Evolutionary conservation across 2,329 filamentous ascomycete genomes (phyloP), one percentile per base, ranked within the genome.

Genomic region (Aspergillus persii): DNA sequence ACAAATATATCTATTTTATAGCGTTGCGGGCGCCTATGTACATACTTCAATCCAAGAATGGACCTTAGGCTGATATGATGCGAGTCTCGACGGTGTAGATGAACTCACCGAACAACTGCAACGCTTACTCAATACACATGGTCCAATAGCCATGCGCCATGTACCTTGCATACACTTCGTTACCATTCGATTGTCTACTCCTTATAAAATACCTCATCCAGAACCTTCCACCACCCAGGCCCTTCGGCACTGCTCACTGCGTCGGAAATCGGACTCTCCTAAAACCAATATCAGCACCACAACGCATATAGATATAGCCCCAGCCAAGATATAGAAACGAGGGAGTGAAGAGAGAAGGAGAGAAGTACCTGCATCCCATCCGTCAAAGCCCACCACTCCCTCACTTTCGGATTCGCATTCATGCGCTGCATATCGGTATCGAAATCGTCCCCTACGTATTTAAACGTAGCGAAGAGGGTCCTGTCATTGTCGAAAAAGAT

Each of bases 331-430:
- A 31, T 11, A 31, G 8, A 36, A 23, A 54, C 12, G 36, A 41
- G 15, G 18, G 12, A 41, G 4, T 2, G n/a, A n/a, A 41, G 5
- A 12, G 36, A 7, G 36, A 15, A n/a, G 5, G 36, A 15, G 1
- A n/a, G 11, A 49, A 33, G 7, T 62, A 73, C 87, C 76, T 93
- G 90, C 80, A 87, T 91, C 12, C 80, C 80, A 73, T 94, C 90
- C 53, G 90, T 93, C 86, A 93, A 88, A 59, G 79, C 79, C 90
- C 90, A 94, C 91, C 90, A 94, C 73, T 89, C 86, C 57, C 85
- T 83, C 36, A 93, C 88, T 69, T 87, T 88, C 1, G 85, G 83
- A 66, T 92, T 91, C 58, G 85, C 85, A 1, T 83, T 81, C 89
- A 93, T 92, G 61, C 80, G 82, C 73, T 85, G 83, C 91, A 94